Evolutionary conservation across 345 rosid species (phyloP), one percentile per base, ranked within the genome.

Genomic region (Raphanus sativus): DNA sequence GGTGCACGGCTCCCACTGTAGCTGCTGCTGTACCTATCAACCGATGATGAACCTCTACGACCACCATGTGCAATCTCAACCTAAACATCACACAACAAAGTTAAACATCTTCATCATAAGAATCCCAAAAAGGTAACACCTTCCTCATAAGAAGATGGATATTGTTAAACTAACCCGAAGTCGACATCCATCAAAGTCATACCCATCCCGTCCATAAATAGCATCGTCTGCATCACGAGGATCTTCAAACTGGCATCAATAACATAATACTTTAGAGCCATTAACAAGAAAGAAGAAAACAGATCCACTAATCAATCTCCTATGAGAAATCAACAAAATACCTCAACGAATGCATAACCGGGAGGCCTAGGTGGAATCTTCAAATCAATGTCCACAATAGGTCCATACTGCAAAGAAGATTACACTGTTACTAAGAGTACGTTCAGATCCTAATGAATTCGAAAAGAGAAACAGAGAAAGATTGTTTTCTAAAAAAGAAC

Each of bases 361-460:
- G 98, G 99, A 15, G 98, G 98, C 73, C 98, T 88, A 21, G 97
- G 99, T 34, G 99, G 98, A 70, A 95, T 83, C 88, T 91, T 95
- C 88, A 95, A 80, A 55, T 95, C 99, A 58, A 95, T 85, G 73
- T 92, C 92, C 52, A 89, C 95, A 81, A 95, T 88, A 8, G 91
- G 94, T 24, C 99, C 99, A 74, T 92, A 95, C 99, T 92, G n/a
- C n/a, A n/a, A n/a, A n/a, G n/a, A n/a, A n/a, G n/a, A n/a, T n/a
- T n/a, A n/a, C n/a, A n/a, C n/a, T n/a, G n/a, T n/a, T n/a, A n/a
- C n/a, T n/a, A n/a, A n/a, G n/a, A n/a, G n/a, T n/a, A n/a, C 30
- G 24, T 12, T 16, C 65, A 25, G 63, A 50, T 10, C 17, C 10
- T 54, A 34, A 34, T 50, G 34, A 73, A 62, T 30, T 62, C 59